These are phyloP conservation scores for Bipolaris victoriae DNA, from an alignment of 2,329 filamentous ascomycete species.

Conservation along the genomic window DNA sequence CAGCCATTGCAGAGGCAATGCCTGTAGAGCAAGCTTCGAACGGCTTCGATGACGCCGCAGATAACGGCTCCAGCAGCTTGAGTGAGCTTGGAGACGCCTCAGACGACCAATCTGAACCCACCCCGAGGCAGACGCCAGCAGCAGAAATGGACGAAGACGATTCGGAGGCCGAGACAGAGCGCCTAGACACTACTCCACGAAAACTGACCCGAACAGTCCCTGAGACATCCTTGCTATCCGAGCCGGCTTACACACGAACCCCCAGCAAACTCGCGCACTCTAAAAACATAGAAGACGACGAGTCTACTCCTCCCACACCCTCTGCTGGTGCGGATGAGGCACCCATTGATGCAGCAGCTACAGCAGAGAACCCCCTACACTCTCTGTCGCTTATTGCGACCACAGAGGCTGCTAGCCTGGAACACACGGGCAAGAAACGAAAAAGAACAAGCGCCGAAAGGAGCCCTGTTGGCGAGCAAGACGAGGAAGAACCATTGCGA, in stretches of 20 bases:
- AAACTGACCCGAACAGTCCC: constrained; percentile 56
- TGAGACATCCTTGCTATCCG: constrained; percentile 44
- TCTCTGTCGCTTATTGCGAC: constrained; percentile 41
- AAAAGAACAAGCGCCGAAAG: constrained; percentile 52
- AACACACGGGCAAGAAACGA: constrained; percentile 49
- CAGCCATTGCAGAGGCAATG: constrained; percentile 25
- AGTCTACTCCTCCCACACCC: constrained; percentile 39
- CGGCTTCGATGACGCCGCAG: constrained; percentile 59
- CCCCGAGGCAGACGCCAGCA: constrained; percentile 32
- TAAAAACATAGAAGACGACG: constrained; percentile 40
- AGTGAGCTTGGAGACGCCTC: constrained; percentile 88
- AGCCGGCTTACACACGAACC: constrained; percentile 41
- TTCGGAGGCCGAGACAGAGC: constrained; percentile 92
- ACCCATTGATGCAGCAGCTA: constrained; percentile 20
- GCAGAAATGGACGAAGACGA: constrained; percentile 62
- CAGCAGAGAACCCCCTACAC: constrained; percentile 36
- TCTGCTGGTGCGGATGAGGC: constrained; percentile 27
- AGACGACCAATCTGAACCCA: constrained; percentile 58
- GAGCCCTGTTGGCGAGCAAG: constrained; percentile 46
- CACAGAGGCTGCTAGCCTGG: constrained; percentile 41
- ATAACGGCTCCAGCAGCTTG: constrained; percentile 77
- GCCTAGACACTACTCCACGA: constrained; percentile 85
- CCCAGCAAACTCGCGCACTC: constrained; percentile 48
- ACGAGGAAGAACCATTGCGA: constrained; percentile 44
- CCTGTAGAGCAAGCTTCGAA: constrained; percentile 18